Evolutionary conservation across 306 rosid genomes (phyloP).

Genomic region (Gleditsia sinensis): DNA sequence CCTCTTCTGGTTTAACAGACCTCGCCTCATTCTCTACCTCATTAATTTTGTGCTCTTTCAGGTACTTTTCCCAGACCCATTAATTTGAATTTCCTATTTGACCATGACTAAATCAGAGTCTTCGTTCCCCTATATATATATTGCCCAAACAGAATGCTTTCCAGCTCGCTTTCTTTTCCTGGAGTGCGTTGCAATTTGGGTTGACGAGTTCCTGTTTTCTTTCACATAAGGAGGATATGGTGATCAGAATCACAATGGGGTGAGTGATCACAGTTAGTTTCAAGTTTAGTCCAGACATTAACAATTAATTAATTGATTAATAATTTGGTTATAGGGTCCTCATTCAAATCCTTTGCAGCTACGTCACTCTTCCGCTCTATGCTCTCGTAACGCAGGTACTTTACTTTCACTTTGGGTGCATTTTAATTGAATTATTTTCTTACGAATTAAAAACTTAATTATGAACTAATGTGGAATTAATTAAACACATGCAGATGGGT

Average conservation of each 20-base stretch:
- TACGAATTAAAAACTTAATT: no score
- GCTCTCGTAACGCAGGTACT: slow-evolving; percentile 91
- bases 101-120: slow-evolving; percentile 8
- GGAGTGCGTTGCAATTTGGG: slow-evolving; percentile 77
- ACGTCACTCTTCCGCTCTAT: slow-evolving; percentile 87
- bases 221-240: slow-evolving; percentile 52
- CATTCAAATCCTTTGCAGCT: slow-evolving; percentile 83
- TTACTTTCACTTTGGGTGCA: no score
- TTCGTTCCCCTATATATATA: not conserved
- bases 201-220: slow-evolving; percentile 71
- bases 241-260: slow-evolving; percentile 90
- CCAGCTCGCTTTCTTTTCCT: slow-evolving; percentile 80
- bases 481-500: slow-evolving; percentile 65
- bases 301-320: not conserved
- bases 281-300: no score
- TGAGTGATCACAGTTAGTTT: slow-evolving; percentile 14
- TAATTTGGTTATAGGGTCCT: slow-evolving; percentile 48
- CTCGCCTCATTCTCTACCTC: slow-evolving; percentile 70
- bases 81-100: no score
- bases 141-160: slow-evolving; percentile 80
- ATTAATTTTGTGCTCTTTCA: slow-evolving; percentile 89
- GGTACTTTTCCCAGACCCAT: slow-evolving; percentile 35
- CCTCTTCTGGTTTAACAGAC: slow-evolving; percentile 84
- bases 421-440: no score
- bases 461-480: not conserved